Percentiles rank a stretch among this genome's conserved stretches.
These are phyloP conservation scores for Phylloporus sp. DNA, from an alignment of 1,284 basidiomycete species.

Conservation along the genomic window DNA sequence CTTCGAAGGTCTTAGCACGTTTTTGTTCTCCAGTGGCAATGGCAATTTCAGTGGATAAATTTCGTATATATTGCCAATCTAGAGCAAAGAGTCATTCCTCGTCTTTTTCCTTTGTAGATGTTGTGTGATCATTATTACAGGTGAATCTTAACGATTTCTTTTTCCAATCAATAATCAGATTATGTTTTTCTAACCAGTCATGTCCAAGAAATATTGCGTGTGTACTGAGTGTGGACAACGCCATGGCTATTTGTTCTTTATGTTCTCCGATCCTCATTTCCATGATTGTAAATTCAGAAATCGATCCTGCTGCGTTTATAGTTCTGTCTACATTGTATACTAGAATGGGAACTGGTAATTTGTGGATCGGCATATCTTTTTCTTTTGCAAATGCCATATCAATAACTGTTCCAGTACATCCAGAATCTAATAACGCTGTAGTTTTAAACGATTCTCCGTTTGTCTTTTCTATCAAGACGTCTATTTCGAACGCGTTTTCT, in stretches of 20 bases:
- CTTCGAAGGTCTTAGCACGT: too few species aligned
- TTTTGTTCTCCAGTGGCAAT: too few species aligned
- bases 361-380: background rate
- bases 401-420: background rate
- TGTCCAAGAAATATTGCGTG: slow-evolving; percentile 4
- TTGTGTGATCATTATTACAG: background rate
- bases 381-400: background rate
- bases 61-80: too few species aligned
- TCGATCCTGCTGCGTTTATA: background rate
- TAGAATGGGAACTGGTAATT: background rate
- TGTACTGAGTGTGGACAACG: background rate
- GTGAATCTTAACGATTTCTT: background rate
- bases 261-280: background rate
- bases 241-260: background rate
- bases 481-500: background rate
- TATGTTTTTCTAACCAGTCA: slow-evolving; percentile 34
- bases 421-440: background rate
- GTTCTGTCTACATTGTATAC: background rate
- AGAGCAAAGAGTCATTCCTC: too few species aligned
- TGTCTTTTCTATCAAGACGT: too few species aligned
- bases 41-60: too few species aligned
- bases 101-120: too few species aligned
- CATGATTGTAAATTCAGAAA: background rate
- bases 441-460: too few species aligned
- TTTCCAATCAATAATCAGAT: slow-evolving; percentile 32